Evolutionary conservation across 441 rosid genomes (phyloP).

Genomic region (Sinapis alba): DNA sequence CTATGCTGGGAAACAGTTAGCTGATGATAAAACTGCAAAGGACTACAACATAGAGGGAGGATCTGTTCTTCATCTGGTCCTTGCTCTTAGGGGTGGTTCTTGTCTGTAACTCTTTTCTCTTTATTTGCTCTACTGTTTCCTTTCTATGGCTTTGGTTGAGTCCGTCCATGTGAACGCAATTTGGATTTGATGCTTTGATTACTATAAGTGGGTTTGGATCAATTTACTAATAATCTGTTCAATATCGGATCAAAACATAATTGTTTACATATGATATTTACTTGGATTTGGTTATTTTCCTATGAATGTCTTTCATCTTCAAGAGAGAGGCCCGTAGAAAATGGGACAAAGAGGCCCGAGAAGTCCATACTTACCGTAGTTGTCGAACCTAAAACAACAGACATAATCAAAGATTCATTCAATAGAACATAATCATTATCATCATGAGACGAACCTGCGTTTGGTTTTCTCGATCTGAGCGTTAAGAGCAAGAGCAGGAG

Average conservation of each 20-base stretch:
- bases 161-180: conserved; percentile 2
- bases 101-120: neutral
- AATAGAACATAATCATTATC: neutral
- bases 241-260: neutral
- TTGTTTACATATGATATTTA: neutral
- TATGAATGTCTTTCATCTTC: neutral
- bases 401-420: too few species aligned
- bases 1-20: conserved; percentile 95
- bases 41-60: conserved; percentile 97
- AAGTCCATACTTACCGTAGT: neutral
- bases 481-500: conserved; percentile 85
- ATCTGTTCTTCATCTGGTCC: conserved; percentile 96
- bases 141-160: neutral
- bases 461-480: conserved; percentile 92
- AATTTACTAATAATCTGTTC: conserved; percentile 12
- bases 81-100: conserved; percentile 87
- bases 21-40: conserved; percentile 87
- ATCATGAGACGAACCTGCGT: conserved; percentile 49
- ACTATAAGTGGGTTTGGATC: conserved; percentile 3
- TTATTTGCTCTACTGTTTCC: neutral
- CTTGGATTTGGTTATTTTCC: neutral
- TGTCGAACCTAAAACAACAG: neutral
- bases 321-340: neutral
- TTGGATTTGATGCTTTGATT: conserved; percentile 24
- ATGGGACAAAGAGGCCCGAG: conserved; percentile 60